Conservation (phyloP, 78 protist genomes). For the Dictyostelium purpureum region DNA sequence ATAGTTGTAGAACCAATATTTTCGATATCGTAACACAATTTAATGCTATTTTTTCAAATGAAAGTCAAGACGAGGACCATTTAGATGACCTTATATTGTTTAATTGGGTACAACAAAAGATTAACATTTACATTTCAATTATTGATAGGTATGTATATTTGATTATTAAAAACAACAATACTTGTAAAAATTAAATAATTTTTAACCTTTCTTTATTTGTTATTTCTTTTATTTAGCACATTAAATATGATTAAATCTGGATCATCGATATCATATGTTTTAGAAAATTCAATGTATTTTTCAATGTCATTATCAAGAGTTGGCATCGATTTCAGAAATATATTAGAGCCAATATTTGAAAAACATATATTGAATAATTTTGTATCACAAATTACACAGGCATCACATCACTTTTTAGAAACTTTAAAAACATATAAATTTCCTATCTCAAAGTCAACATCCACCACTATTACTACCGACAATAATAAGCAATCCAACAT, state of each 20-base stretch:
- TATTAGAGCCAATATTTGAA: constrained; percentile 59
- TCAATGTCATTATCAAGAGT: constrained; percentile 77
- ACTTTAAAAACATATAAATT: constrained; percentile 61
- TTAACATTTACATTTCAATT: not conserved
- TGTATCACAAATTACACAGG: constrained; percentile 27
- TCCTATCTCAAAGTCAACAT: not conserved
- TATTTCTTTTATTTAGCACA: not conserved
- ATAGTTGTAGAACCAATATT: constrained; percentile 61
- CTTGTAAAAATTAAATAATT: not conserved
- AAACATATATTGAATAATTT: constrained; percentile 30
- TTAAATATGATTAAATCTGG: constrained; percentile 37
- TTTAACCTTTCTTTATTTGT: not conserved
- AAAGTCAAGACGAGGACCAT: constrained; percentile 27
- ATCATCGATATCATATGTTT: constrained; percentile 29
- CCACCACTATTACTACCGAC: not conserved
- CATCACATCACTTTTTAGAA: constrained; percentile 58
- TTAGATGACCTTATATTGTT: constrained; percentile 56
- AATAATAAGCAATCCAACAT: not conserved
- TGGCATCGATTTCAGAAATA: constrained; percentile 52
- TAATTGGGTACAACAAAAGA: constrained; percentile 58
- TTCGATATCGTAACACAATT: constrained; percentile 70
- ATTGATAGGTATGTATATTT: too few relatives aligned
- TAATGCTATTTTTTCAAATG: constrained; percentile 71
- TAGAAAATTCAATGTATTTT: constrained; percentile 68
- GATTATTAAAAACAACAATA: not conserved